A percentile compares a stretch with the other conserved stretches of the same genome.
Evolutionary conservation across 2,329 filamentous ascomycete species (phyloP).

Genomic region (Nothophaeocryptopus gaeumannii): DNA sequence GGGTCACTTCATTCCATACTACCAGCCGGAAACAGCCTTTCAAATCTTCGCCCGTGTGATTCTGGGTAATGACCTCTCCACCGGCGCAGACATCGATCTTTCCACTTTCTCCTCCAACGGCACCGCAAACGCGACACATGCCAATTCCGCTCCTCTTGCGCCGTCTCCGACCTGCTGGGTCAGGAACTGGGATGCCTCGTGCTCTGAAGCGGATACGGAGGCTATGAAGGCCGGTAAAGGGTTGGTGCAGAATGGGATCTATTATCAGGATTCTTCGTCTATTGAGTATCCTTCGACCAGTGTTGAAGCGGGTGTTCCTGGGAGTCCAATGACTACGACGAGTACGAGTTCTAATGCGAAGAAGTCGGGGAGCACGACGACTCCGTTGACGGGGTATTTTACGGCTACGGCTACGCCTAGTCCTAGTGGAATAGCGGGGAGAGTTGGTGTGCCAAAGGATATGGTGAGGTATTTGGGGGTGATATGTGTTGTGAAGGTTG

Average conservation of each 20-base stretch:
- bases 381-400: conserved; percentile 36
- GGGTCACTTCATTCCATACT: conserved; percentile 53
- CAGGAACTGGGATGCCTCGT: conserved; percentile 52
- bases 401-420: conserved; percentile 39
- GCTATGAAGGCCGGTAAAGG: conserved; percentile 52
- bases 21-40: conserved; percentile 53
- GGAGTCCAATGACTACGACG: conserved; percentile 27
- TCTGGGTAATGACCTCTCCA: conserved; percentile 49
- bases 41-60: conserved; percentile 54
- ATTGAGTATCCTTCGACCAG: conserved; percentile 37
- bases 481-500: too few relatives aligned
- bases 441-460: neutral
- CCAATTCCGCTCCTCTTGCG: conserved; percentile 43
- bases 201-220: conserved; percentile 50
- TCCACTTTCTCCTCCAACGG: conserved; percentile 50
- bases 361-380: conserved; percentile 11
- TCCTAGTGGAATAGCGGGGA: conserved; percentile 17
- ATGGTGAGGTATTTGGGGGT: too few relatives aligned
- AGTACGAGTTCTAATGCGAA: conserved; percentile 10
- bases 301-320: conserved; percentile 34
- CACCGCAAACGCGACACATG: conserved; percentile 55
- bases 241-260: conserved; percentile 59
- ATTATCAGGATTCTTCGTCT: conserved; percentile 44
- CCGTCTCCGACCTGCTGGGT: conserved; percentile 60
- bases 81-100: conserved; percentile 50